These are phyloP conservation scores for Gnaphalium uliginosum DNA, from an alignment of 129 eudicot species.

Conservation along the genomic window DNA sequence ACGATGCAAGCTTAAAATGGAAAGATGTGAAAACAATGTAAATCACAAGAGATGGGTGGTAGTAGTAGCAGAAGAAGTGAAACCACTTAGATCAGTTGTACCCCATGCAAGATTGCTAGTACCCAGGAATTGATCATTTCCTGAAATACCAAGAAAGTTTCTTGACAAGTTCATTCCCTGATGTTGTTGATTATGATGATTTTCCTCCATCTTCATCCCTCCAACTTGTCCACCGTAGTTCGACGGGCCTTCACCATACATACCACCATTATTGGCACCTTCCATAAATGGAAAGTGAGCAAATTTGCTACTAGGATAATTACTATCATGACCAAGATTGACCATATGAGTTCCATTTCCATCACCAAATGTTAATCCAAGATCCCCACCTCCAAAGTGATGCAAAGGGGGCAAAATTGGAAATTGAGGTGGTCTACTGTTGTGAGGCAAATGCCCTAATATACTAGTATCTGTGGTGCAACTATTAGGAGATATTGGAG, in stretches of 20 bases:
- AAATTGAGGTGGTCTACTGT: slow-evolving; percentile 31
- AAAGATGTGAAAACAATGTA: slow-evolving; percentile 28
- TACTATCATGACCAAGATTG: slow-evolving; percentile 28
- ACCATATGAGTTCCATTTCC: slow-evolving; percentile 29
- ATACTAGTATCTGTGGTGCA: slow-evolving; percentile 22
- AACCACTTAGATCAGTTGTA: slow-evolving; percentile 40
- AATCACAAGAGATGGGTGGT: slow-evolving; percentile 45
- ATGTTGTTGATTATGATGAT: slow-evolving; percentile 30
- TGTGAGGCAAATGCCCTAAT: slow-evolving; percentile 28
- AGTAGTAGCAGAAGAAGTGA: slow-evolving; percentile 37
- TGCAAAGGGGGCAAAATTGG: slow-evolving; percentile 39
- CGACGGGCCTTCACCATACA: slow-evolving; percentile 36
- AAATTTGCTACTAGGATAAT: slow-evolving; percentile 28
- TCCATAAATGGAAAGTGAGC: slow-evolving; percentile 36
- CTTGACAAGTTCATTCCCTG: slow-evolving; percentile 39
- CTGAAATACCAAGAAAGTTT: slow-evolving; percentile 31
- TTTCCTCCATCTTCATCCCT: slow-evolving; percentile 39
- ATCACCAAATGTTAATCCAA: slow-evolving; percentile 35
- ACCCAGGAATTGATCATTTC: slow-evolving; percentile 40
- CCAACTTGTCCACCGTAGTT: slow-evolving; percentile 25
- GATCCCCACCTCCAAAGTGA: slow-evolving; percentile 39
- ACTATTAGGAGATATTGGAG: slow-evolving; percentile 32
- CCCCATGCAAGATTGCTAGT: slow-evolving; percentile 44
- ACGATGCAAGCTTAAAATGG: slow-evolving; percentile 28
- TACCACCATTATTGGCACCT: slow-evolving; percentile 23